Evolutionary conservation across 176 grass and related monocot genomes (phyloP), one percentile per base, ranked within the genome.

Genomic region (Phoenix dactylifera): DNA sequence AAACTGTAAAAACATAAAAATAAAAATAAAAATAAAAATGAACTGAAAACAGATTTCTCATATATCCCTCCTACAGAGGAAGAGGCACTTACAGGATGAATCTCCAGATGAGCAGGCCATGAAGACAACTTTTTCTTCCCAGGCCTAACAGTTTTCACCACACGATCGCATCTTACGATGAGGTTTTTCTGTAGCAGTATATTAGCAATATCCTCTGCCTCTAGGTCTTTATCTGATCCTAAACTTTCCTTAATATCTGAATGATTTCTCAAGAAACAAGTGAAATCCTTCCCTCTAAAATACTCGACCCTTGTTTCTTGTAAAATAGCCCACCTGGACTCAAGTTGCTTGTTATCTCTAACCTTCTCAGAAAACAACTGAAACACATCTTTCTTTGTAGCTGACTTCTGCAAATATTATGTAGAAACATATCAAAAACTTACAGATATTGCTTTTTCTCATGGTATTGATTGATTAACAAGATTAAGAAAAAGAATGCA

Each of bases 301-400:
- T 98, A 98, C 76, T 98, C 93, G 10, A 92, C 87, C 54, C 93
- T 83, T 30, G 93, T 97, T 85, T 98, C 93, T 92, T 89, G 93
- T 84, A 98, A 83, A 44, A 98, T 88, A 63, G 93, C 93, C 93
- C 93, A 98, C 82, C 93, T 81, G 3, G 93, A 98, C 74, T 87
- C 81, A 39, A 98, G 78, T 23, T 98, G 88, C 62, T 89, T 98
- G 67, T 98, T 98, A 77, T 98, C 93, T 76, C 93, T 88, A 72
- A 97, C 93, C 81, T 92, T 97, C 74, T 97, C 93, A 22, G 93
- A 87, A 49, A 97, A 97, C 52, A 91, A 60, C 53, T 92, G 84
- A 69, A 88, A 97, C 35, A 88, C 69, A 78, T 97, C 93, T 75
- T 97, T 97, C 18, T 78, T 85, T 19, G 74, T 76, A 80, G 70